These are phyloP conservation scores for Trametes cingulata DNA, from an alignment of 768 basidiomycete species.

Conservation along the genomic window DNA sequence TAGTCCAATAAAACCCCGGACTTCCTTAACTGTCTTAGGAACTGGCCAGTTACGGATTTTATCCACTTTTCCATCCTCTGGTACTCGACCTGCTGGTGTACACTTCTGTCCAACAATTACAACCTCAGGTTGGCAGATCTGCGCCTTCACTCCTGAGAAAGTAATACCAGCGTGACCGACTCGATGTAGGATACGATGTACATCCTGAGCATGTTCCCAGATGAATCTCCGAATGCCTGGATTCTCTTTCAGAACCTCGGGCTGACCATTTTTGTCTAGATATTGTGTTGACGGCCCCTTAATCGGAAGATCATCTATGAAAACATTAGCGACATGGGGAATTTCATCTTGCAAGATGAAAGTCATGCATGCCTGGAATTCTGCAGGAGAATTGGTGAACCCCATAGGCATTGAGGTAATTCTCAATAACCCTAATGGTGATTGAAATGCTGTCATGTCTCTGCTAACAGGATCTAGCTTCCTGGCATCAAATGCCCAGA, in stretches of 20 bases:
- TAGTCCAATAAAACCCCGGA: slow-evolving; percentile 23
- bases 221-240: slow-evolving; percentile 23
- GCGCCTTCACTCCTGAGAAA: slow-evolving; percentile 13
- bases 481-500: slow-evolving; percentile 19
- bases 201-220: slow-evolving; percentile 24
- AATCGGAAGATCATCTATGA: slow-evolving; percentile 29
- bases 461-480: slow-evolving; percentile 8
- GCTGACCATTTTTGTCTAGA: background rate
- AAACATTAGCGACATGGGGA: slow-evolving; percentile 20
- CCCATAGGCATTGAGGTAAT: slow-evolving; percentile 21
- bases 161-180: slow-evolving; percentile 17
- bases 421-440: slow-evolving; percentile 15
- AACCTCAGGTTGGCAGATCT: slow-evolving; percentile 1
- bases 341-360: slow-evolving; percentile 30
- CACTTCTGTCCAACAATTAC: slow-evolving; percentile 15
- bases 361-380: slow-evolving; percentile 25
- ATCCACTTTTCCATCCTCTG: slow-evolving; percentile 13
- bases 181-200: slow-evolving; percentile 23
- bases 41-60: slow-evolving; percentile 20
- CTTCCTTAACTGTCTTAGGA: slow-evolving; percentile 12
- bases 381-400: slow-evolving; percentile 25
- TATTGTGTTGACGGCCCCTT: slow-evolving; percentile 24
- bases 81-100: slow-evolving; percentile 12
- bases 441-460: slow-evolving; percentile 25
- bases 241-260: slow-evolving; percentile 13